Percentiles rank a stretch among this genome's conserved stretches.
Conservation (phyloP, 2,329 filamentous ascomycete species). For the Cercospora sojina region DNA sequence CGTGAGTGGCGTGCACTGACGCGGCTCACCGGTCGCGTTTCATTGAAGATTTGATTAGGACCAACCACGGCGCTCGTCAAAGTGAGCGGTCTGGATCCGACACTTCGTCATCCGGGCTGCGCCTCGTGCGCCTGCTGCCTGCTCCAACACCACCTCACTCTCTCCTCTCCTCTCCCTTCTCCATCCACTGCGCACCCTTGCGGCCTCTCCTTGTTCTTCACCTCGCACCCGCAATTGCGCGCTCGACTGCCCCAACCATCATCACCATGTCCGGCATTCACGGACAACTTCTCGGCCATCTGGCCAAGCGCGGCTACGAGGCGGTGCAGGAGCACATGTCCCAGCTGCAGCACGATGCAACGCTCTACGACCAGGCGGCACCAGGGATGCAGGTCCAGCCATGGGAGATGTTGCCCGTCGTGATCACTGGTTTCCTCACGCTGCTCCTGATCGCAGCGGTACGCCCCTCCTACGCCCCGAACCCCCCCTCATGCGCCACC, state of each 20-base stretch:
- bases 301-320: conserved; percentile 37
- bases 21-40: not conserved
- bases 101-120: not conserved
- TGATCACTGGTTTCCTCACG: conserved; percentile 42
- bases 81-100: not conserved
- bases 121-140: not conserved
- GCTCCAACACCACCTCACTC: not conserved
- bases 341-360: conserved; percentile 32
- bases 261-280: conserved; percentile 30
- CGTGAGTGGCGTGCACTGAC: not conserved
- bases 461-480: conserved; percentile 26
- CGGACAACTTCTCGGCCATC: conserved; percentile 34
- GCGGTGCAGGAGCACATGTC: conserved; percentile 33
- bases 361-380: conserved; percentile 32
- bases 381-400: conserved; percentile 30
- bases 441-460: conserved; percentile 45
- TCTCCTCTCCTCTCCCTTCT: not conserved
- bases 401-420: conserved; percentile 33
- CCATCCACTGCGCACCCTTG: not conserved
- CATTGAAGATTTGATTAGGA: not conserved
- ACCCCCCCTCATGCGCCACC: conserved; percentile 8
- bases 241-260: not conserved
- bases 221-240: not conserved
- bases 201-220: not conserved
- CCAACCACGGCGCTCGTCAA: not conserved